Evolutionary conservation across 2,329 filamentous ascomycete species (phyloP).

Genomic region (Fusarium equiseti): DNA sequence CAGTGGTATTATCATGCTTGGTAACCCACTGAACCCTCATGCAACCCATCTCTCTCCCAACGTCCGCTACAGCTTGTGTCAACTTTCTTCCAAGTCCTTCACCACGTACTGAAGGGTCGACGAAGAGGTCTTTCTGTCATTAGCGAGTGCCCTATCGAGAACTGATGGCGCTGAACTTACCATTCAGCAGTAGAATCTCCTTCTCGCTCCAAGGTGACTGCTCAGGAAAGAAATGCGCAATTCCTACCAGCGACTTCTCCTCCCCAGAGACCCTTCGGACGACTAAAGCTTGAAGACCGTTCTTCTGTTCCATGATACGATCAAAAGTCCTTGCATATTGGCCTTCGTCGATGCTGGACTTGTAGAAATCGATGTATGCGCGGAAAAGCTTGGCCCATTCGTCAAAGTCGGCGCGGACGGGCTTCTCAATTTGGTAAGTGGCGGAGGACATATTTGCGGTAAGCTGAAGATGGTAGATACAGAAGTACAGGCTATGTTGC

Average conservation of each 20-base stretch:
- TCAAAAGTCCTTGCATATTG: constrained; percentile 29
- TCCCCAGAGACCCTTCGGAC: neutral
- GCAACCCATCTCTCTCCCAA: constrained; percentile 25
- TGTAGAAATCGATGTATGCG: constrained; percentile 34
- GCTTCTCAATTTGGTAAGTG: constrained; percentile 19
- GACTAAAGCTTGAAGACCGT: constrained; percentile 19
- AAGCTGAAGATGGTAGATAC: neutral
- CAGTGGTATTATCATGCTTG: constrained; percentile 28
- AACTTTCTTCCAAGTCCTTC: constrained; percentile 23
- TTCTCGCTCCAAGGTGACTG: constrained; percentile 38
- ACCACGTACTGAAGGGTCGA: constrained; percentile 9
- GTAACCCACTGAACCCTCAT: constrained; percentile 36
- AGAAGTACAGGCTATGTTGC: neutral
- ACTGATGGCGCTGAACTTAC: rapidly evolving
- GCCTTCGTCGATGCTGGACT: constrained; percentile 18
- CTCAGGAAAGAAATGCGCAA: constrained; percentile 37
- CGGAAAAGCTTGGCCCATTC: constrained; percentile 27
- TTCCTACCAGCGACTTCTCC: constrained; percentile 4
- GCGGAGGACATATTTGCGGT: neutral
- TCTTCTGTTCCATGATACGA: constrained; percentile 23
- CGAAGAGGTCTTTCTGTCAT: constrained; percentile 15
- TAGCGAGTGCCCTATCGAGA: rapidly evolving
- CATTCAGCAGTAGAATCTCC: constrained; percentile 30
- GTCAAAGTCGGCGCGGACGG: constrained; percentile 10
- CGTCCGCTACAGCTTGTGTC: constrained; percentile 23